phyloP scores from a whole-genome alignment of 768 basidiomycete genomes.

The Kwoniella sp. region DNA sequence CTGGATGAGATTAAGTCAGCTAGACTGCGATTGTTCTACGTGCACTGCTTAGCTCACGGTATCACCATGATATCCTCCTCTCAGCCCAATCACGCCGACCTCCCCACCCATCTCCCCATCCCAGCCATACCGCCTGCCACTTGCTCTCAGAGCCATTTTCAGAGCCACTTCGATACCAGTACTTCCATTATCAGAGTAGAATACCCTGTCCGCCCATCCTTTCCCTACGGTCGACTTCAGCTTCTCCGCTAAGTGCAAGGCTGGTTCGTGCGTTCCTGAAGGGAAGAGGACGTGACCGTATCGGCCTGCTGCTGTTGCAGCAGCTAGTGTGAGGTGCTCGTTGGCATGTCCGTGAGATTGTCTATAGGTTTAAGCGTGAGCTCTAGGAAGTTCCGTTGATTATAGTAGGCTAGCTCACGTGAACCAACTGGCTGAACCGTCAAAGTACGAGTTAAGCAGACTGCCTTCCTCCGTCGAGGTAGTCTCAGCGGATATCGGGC shows the following conservation, averaged over 20 bases:
- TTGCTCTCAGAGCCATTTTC: conserved; percentile 85
- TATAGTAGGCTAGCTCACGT: conserved; percentile 56
- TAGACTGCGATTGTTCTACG: too few relatives aligned
- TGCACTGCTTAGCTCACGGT: conserved; percentile 58
- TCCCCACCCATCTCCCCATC: conserved; percentile 53
- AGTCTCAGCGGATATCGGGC: conserved; percentile 6
- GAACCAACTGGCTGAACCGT: conserved; percentile 98
- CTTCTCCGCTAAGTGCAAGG: conserved; percentile 77
- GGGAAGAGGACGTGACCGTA: conserved; percentile 99
- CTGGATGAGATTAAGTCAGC: conserved; percentile 20
- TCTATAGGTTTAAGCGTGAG: not conserved
- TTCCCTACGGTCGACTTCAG: conserved; percentile 72
- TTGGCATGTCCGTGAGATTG: conserved; percentile 84
- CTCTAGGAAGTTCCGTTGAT: not conserved
- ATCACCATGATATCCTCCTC: conserved; percentile 95
- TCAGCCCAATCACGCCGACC: conserved; percentile 79
- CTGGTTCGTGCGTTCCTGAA: conserved; percentile 80
- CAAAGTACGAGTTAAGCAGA: conserved; percentile 68
- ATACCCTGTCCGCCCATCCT: conserved; percentile 88
- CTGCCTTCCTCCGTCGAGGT: conserved; percentile 22
- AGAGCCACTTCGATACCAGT: conserved; percentile 97
- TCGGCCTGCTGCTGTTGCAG: conserved; percentile 83
- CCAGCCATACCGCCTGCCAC: conserved; percentile 54
- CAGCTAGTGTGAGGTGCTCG: conserved; percentile 76
- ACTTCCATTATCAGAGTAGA: conserved; percentile 92